Base-by-base conservation (phyloP, 495 filamentous ascomycete species). In the Penicillium cataractarum region DNA sequence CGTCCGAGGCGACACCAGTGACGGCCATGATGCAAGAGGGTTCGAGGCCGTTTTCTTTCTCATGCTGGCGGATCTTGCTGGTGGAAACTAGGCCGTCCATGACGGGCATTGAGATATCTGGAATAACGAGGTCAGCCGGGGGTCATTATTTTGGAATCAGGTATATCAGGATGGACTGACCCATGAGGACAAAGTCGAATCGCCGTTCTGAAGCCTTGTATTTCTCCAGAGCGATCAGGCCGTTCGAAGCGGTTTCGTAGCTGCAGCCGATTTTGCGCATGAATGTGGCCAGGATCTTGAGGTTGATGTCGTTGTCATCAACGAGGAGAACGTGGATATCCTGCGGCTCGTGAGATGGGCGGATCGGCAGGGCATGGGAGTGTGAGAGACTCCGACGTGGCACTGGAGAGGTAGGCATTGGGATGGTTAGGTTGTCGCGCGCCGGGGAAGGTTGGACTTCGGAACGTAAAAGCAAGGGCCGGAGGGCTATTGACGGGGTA, bases 21-120 rank as follows among this genome's bases (percentile, higher is more conserved):
- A 84, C 72, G 21, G 80, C 80, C 71, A 83, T 80, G 60, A 84
- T 81, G 44, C 75, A 70, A 5, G 72, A 58, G 4, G 71, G 68
- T 17, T 40, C 31, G 3, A 70, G 39, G 0, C 55, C 52, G 5
- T 64, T 55, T 33, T 73, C 64, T 31, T 75, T 65, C 61, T 88
- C 86, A 33, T 82, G 78, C 46, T 77, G 74, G 7, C 86, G 77
- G 35, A 87, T 88, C 55, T 82, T 79, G 24, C 80, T 70, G 0
- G 84, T 86, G 17, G 84, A 82, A 31, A 83, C 82, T 17, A 87
- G 82, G 0, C 86, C 86, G 60, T 87, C 80, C 85, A 88, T 89
- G 13, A 87, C 72, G 0, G 87, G 87, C 88, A 90, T 90, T 49
- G 82, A 83, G 7, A 90, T 84, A 63, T 89, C 80, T 82, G 26